phyloP scores from a whole-genome alignment of 2,329 filamentous ascomycete genomes.

The Neonectria faginata region DNA sequence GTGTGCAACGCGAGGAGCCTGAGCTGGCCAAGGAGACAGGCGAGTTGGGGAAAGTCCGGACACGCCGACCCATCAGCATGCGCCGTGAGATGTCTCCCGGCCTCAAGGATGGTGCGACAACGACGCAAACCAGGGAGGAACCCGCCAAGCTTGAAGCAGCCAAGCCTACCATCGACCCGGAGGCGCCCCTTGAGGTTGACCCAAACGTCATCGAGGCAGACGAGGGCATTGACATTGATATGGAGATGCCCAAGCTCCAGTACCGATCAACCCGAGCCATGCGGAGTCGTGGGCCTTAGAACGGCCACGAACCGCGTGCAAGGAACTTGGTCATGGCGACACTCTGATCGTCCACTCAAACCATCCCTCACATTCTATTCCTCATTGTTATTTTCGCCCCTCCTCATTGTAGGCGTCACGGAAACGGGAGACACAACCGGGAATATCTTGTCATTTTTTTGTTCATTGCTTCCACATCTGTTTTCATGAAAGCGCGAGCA shows the following conservation, averaged over 20 bases:
- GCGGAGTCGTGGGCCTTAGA: constrained; percentile 49
- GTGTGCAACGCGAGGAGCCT: constrained; percentile 65
- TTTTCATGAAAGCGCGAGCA: constrained; percentile 37
- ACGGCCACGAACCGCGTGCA: constrained; percentile 36
- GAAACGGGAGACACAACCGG: constrained; percentile 28
- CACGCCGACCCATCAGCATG: constrained; percentile 65
- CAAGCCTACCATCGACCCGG: constrained; percentile 30
- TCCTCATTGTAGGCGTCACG: constrained; percentile 38
- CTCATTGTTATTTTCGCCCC: constrained; percentile 26
- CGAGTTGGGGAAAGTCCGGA: constrained; percentile 59
- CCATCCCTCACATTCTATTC: constrained; percentile 16
- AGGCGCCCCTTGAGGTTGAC: constrained; percentile 50
- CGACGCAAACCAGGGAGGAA: constrained; percentile 43
- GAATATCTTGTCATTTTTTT: constrained; percentile 16
- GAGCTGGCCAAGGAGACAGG: constrained; percentile 54
- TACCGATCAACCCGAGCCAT: constrained; percentile 58
- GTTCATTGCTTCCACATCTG: constrained; percentile 28
- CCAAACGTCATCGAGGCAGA: constrained; percentile 53
- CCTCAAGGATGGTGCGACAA: constrained; percentile 44
- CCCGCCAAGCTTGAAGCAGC: constrained; percentile 42
- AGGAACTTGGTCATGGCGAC: constrained; percentile 38
- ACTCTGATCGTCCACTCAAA: constrained; percentile 17
- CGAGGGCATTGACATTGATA: constrained; percentile 56
- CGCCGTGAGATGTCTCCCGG: constrained; percentile 56
- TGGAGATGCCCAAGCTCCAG: constrained; percentile 53